These are phyloP conservation scores for Aspergillus costaricaensis DNA, from an alignment of 2,329 filamentous ascomycete species.

Conservation along the genomic window DNA sequence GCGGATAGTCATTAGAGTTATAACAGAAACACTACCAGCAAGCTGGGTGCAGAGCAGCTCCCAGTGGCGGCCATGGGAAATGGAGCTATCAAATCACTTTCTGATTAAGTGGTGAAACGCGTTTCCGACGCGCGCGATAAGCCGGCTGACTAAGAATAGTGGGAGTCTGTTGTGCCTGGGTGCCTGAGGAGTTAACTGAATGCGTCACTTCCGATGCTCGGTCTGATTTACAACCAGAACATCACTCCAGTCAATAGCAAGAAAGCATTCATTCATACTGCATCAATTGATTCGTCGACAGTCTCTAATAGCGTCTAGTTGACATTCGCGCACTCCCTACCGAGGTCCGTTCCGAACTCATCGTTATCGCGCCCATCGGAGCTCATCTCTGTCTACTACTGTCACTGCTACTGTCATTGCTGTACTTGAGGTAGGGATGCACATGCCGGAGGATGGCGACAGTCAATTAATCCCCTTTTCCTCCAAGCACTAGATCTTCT, in stretches of 20 bases:
- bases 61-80: neutral
- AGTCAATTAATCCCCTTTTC: neutral
- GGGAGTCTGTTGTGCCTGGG: neutral
- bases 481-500: neutral
- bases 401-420: neutral
- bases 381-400: neutral
- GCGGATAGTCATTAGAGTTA: neutral
- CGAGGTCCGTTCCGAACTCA: neutral
- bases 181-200: neutral
- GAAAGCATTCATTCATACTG: neutral
- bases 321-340: neutral
- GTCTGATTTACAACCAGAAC: neutral
- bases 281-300: neutral
- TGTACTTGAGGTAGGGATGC: neutral
- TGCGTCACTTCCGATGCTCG: neutral
- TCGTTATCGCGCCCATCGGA: neutral
- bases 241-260: neutral
- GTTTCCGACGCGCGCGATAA: neutral
- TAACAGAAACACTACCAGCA: neutral
- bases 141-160: conserved; percentile 1
- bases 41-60: conserved; percentile 7
- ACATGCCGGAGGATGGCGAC: neutral
- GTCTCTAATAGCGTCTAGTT: no score
- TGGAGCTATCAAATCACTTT: neutral
- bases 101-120: neutral